Conservation (phyloP, 169 alveolate species). For the Plasmodium knowlesi region DNA sequence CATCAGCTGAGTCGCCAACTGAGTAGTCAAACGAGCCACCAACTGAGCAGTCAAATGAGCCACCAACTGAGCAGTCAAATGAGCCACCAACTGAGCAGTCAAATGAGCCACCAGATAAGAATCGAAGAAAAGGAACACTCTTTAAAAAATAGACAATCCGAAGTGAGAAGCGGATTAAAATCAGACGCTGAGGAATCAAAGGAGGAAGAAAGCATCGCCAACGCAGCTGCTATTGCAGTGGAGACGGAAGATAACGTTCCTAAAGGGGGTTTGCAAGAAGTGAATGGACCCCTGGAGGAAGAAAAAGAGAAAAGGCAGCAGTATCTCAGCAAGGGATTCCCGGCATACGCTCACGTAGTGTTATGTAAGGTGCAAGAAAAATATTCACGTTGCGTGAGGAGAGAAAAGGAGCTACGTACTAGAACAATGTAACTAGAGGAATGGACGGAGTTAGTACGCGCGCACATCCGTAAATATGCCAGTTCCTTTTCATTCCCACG, state of each 20-base stretch:
- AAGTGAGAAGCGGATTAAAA: neutral
- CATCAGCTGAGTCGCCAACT: neutral
- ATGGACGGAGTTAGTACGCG: neutral
- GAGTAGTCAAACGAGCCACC: neutral
- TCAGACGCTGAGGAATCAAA: neutral
- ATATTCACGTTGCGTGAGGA: neutral
- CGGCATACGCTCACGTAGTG: slow-evolving; percentile 23
- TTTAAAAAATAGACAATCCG: neutral
- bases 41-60: neutral
- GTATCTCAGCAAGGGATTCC: slow-evolving; percentile 32
- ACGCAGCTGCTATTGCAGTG: neutral
- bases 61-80: neutral
- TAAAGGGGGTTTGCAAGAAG: neutral
- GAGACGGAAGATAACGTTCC: neutral
- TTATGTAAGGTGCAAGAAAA: slow-evolving; percentile 23
- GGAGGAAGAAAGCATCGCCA: neutral
- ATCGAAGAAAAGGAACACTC: neutral
- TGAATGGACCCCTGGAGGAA: neutral
- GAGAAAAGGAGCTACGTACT: neutral
- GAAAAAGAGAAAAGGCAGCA: neutral
- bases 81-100: neutral
- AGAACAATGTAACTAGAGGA: too few species aligned
- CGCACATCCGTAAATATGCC: neutral
- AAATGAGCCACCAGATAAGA: neutral
- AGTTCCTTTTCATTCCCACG: neutral